These are phyloP conservation scores for Uronychia binucleata DNA, from an alignment of 73 alveolate species.

Conservation along the genomic window DNA sequence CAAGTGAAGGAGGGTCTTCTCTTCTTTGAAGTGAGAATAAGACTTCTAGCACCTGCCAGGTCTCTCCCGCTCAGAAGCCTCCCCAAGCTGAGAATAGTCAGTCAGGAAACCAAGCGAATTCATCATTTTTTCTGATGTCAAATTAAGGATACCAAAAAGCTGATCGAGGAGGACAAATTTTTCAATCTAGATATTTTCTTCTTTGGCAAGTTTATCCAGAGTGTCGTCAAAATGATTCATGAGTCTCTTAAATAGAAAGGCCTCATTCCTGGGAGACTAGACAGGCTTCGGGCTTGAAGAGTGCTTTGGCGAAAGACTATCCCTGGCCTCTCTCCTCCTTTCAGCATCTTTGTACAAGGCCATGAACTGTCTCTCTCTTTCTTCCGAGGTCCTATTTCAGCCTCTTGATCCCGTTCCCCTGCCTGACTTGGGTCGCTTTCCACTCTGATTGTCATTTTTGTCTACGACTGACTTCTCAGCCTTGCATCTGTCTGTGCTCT, in stretches of 20 bases:
- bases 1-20: neutral
- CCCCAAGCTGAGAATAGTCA: neutral
- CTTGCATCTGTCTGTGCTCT: neutral
- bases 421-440: neutral
- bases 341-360: neutral
- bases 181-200: no score
- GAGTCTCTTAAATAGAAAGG: neutral
- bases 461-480: no score
- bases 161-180: no score
- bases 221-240: neutral
- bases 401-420: neutral
- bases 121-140: neutral
- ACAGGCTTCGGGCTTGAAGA: neutral
- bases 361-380: neutral
- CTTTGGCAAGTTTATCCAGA: neutral
- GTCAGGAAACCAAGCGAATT: neutral
- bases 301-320: neutral
- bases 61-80: neutral
- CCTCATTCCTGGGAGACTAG: neutral
- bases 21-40: neutral
- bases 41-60: no score
- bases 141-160: neutral
- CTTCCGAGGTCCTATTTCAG: neutral
- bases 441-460: neutral
- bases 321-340: neutral